Base-by-base conservation (phyloP, 129 eudicot genomes). In the Centaurea solstitialis region DNA sequence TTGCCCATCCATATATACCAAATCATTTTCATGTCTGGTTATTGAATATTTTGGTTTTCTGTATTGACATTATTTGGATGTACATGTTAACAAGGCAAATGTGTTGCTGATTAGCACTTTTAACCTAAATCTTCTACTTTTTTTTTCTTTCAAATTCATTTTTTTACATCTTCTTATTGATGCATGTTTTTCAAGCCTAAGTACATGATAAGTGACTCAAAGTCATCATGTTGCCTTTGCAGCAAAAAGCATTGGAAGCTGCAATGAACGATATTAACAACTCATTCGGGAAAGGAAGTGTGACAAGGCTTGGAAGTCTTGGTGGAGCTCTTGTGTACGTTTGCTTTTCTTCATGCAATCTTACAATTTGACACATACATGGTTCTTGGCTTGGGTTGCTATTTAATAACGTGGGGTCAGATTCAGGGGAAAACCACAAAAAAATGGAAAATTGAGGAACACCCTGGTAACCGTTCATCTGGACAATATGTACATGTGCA, bases 311-410 rank as follows among this genome's bases (percentile, higher is more conserved):
- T 50, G 99, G 99, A 68, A 95, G 99, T 83, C 97, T 97, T 45
- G 99, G 99, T 75, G 99, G 99, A 68, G 99, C 99, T 77, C 89
- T 95, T 45, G 99, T 95, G 99, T 95, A 91, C 66, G 97, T 86
- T 43, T 53, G 21, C n/a, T 67, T 76, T 40, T 72, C 76, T 50
- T 24, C 53, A 43, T 78, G 15, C 28, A 47, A 33, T 35, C 65
- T 57, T 39, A 17, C 8, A 41, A 65, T 41, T 50, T 24, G 37
- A 8, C 20, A 74, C 39, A 43, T 39, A 69, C 35, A 11, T 64
- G 24, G 8, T 41, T 74, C 24, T 18, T 8, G 68, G 68, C 30
- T 64, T 20, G 68, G 30, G 30, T 64, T 1, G 0, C 30, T 22
- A 21, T 64, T 57, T 57, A 57, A 57, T 57, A 57, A 57, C 65